Base-by-base conservation (phyloP, 2,329 filamentous ascomycete genomes). In the Ophiostoma angusticollis region DNA sequence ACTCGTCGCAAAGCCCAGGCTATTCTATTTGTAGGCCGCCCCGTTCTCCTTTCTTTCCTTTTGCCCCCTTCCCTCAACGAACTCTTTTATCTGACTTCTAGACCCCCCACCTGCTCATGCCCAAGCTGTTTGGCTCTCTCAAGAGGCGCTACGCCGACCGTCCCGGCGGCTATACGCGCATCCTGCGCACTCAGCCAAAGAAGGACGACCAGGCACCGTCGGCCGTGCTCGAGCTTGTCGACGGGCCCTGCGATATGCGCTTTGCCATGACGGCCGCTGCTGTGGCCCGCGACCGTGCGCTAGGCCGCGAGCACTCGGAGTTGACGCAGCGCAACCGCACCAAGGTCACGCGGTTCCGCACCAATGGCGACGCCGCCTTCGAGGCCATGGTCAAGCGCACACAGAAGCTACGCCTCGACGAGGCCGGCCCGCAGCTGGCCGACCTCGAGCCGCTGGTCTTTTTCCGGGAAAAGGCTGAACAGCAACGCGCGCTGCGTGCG, bases 211-310 rank as follows among this genome's bases (percentile, higher is more conserved):
- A 95, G 63, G 89, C 84, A 8, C 74, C 79, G 47, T 87, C 81
- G 24, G 89, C 91, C 17, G 87, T 98, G 47, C 78, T 98, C 34
- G 86, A 96, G 62, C 74, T 98, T 23, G 87, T 98, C 45, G 91
- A 98, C 60, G 87, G 89, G 25, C 85, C 86, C 24, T 82, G 80
- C 57, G 91, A 98, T 61, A 84, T 94, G 67, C 82, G 87, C 24
- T 95, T 95, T 63, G 84, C 85, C 52, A 78, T 96, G 73, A 94
- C 87, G 3, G 91, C 91, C 19, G 82, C 81, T 50, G 79, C 84
- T 0, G 69, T 96, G 6, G 84, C 84, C 31, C 70, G 77, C 18
- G 70, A 77, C 53, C 61, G 67, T 41, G 53, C 58, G 34, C 58
- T 75, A 12, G 69, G 75, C 28, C 67, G 72, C 37, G 57, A 64